Evolutionary conservation across 2,329 filamentous ascomycete genomes (phyloP).

Genomic region (Fusarium begoniae): DNA sequence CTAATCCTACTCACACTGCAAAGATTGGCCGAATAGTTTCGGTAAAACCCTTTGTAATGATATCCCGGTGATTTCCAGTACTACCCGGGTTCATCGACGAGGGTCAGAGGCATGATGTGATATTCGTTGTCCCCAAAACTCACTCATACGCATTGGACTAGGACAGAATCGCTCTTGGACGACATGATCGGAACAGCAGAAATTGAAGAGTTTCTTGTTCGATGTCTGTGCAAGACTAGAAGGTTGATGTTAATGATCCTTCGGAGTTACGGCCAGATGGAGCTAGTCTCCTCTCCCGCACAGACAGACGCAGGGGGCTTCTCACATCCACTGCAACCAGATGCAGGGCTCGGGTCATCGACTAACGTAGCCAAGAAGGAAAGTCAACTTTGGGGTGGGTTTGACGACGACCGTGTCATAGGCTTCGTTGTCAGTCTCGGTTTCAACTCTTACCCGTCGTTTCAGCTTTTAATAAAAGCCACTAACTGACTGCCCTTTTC

Average conservation of each 20-base stretch:
- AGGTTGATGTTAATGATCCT: constrained; percentile 26
- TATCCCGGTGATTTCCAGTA: not conserved
- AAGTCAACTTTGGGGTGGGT: not conserved
- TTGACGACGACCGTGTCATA: constrained; percentile 9
- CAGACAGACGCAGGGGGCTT: constrained; percentile 4
- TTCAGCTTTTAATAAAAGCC: constrained; percentile 9
- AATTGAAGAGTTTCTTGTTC: not conserved
- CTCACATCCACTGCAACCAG: constrained; percentile 16
- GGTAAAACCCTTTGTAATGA: not conserved
- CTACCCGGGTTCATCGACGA: not conserved
- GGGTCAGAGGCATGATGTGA: not conserved
- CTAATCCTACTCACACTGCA: not conserved
- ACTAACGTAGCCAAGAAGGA: constrained; percentile 10
- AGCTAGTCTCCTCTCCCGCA: constrained; percentile 29
- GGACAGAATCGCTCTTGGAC: not conserved
- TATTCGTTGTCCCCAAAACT: not conserved
- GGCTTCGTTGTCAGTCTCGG: constrained; percentile 10
- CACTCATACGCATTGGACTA: not conserved
- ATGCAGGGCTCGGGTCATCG: constrained; percentile 28
- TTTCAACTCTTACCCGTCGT: constrained; percentile 11
- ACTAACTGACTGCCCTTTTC: not conserved
- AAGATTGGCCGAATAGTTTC: constrained; percentile 4
- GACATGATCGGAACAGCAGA: not conserved
- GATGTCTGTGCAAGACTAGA: constrained; percentile 1
- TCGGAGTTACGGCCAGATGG: constrained; percentile 31